Conservation (phyloP, 1,284 basidiomycete genomes). For the Bondarzewia mesenterica region DNA sequence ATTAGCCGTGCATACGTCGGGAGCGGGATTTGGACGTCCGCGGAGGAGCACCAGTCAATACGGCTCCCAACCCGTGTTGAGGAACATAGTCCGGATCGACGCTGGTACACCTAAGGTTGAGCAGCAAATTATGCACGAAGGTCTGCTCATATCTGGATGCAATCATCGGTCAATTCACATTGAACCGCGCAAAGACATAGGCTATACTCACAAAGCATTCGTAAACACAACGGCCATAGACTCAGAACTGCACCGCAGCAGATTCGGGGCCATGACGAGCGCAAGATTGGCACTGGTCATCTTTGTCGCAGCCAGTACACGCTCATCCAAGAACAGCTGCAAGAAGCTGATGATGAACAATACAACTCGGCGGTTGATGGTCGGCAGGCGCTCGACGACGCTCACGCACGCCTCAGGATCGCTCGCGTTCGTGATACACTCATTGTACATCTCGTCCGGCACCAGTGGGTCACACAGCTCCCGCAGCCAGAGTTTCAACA, state of each 20-base stretch:
- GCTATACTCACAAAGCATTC: slow-evolving; percentile 67
- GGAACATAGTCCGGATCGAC: slow-evolving; percentile 72
- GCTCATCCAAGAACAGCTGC: slow-evolving; percentile 78
- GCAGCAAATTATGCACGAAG: slow-evolving; percentile 77
- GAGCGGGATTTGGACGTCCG: slow-evolving; percentile 40
- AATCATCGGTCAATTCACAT: slow-evolving; percentile 8
- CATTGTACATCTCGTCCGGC: slow-evolving; percentile 81
- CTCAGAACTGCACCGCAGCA: slow-evolving; percentile 76
- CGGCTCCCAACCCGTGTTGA: slow-evolving; percentile 66
- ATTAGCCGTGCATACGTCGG: slow-evolving; percentile 22
- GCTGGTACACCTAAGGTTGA: slow-evolving; percentile 68
- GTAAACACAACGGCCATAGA: slow-evolving; percentile 82
- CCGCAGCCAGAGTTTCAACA: slow-evolving; percentile 88
- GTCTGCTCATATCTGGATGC: slow-evolving; percentile 74
- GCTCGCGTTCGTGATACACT: slow-evolving; percentile 66
- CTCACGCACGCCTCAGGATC: slow-evolving; percentile 63
- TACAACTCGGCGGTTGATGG: slow-evolving; percentile 76
- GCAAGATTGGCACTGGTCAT: slow-evolving; percentile 79
- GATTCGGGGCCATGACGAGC: slow-evolving; percentile 84
- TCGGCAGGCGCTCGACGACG: slow-evolving; percentile 72
- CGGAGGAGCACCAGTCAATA: slow-evolving; percentile 28
- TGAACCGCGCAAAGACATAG: too few species aligned
- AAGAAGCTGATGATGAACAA: slow-evolving; percentile 85
- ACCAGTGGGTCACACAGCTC: slow-evolving; percentile 85
- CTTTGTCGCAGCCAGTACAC: slow-evolving; percentile 66